phyloP scores from a whole-genome alignment of 129 eudicot species.

The Lonicera japonica region DNA sequence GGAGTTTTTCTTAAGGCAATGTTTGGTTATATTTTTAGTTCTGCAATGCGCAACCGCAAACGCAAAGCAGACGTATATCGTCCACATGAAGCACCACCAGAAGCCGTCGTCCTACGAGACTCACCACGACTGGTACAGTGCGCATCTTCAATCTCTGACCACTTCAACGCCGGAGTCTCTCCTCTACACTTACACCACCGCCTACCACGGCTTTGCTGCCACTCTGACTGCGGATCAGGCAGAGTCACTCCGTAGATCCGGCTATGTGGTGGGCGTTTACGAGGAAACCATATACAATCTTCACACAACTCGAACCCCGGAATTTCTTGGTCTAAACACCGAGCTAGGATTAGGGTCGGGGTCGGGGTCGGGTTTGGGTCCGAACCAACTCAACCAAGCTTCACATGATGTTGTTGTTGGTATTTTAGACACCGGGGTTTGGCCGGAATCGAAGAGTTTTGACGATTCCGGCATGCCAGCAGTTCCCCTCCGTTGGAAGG shows the following conservation, averaged over 20 bases:
- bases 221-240: conserved; percentile 30
- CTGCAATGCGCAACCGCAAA: conserved; percentile 13
- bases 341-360: conserved; percentile 37
- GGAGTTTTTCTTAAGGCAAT: conserved; percentile 23
- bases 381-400: conserved; percentile 30
- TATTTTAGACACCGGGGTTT: conserved; percentile 74
- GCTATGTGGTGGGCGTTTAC: conserved; percentile 45
- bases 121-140: conserved; percentile 66
- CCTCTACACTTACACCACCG: conserved; percentile 61
- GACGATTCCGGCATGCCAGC: conserved; percentile 44
- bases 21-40: conserved; percentile 11
- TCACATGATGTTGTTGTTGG: conserved; percentile 65
- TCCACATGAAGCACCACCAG: conserved; percentile 50
- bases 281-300: conserved; percentile 56
- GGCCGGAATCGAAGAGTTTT: conserved; percentile 70
- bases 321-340: conserved; percentile 54
- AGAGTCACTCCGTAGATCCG: conserved; percentile 31
- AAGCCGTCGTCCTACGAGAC: conserved; percentile 46
- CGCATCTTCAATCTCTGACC: conserved; percentile 34
- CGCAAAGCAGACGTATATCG: conserved; percentile 50
- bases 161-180: conserved; percentile 32
- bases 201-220: conserved; percentile 77
- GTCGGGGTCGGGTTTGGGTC: too few relatives aligned
- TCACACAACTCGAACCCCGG: conserved; percentile 90
- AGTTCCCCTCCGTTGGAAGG: conserved; percentile 56